Evolutionary conservation across 495 filamentous ascomycete species (phyloP).

Genomic region (Daldinia caldariorum): DNA sequence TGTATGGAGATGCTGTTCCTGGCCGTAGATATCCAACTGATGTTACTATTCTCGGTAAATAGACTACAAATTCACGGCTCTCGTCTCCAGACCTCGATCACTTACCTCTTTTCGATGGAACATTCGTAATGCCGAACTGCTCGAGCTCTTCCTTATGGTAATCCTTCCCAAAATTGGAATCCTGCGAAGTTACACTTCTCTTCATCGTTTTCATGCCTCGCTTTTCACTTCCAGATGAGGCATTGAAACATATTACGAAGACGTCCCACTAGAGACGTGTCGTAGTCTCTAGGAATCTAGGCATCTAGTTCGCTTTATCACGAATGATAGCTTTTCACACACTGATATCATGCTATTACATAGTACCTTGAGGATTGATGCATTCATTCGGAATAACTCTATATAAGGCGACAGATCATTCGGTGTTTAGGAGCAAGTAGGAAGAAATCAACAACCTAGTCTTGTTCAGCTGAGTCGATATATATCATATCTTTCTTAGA

Average conservation of each 20-base stretch:
- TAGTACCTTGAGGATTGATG: not conserved
- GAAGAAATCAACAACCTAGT: not conserved
- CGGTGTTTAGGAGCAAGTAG: not conserved
- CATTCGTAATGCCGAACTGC: slow-evolving; percentile 5
- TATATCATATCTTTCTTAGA: not conserved
- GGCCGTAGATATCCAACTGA: not conserved
- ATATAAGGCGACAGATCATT: slow-evolving; percentile 25
- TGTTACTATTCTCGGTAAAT: not conserved
- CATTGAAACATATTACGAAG: slow-evolving; percentile 25
- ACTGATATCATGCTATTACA: not conserved
- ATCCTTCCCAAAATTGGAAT: slow-evolving; percentile 6
- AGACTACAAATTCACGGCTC: not conserved
- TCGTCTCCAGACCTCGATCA: not conserved
- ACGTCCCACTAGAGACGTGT: slow-evolving; percentile 31
- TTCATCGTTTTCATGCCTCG: slow-evolving; percentile 13
- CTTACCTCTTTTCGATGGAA: not conserved
- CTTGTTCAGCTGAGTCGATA: not conserved
- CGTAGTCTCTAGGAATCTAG: slow-evolving; percentile 7
- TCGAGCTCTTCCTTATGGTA: slow-evolving; percentile 3
- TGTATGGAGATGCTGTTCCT: slow-evolving; percentile 5
- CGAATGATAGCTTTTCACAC: not conserved
- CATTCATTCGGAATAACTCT: not conserved
- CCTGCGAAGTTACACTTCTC: slow-evolving; percentile 8
- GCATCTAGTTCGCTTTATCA: not conserved
- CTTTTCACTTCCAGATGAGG: slow-evolving; percentile 35